Evolutionary conservation across 805 yeast species (phyloP).

Genomic region (Yarrowia sp.): DNA sequence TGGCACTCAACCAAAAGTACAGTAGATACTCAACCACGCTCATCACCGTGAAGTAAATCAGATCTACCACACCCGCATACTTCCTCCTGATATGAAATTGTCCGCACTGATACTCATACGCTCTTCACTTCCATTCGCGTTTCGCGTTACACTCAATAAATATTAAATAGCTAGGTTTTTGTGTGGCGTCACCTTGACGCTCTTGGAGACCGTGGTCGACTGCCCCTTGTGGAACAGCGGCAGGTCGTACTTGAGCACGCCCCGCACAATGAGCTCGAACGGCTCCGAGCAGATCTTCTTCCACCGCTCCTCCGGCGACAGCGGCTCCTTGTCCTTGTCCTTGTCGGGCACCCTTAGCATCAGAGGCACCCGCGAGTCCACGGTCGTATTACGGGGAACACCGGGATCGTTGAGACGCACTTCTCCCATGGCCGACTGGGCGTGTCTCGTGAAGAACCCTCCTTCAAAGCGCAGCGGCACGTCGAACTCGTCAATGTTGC

Average conservation of each 20-base stretch:
- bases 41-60: too few species aligned
- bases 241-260: constrained; percentile 71
- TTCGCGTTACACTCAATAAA: constrained; percentile 25
- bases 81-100: too few species aligned
- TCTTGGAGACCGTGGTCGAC: constrained; percentile 24
- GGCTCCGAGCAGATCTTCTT: constrained; percentile 43
- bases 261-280: constrained; percentile 80
- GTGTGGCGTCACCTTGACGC: constrained; percentile 22
- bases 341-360: constrained; percentile 3
- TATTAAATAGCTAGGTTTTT: constrained; percentile 23
- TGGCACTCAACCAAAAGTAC: too few species aligned
- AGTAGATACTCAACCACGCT: too few species aligned
- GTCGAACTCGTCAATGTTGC: constrained; percentile 64
- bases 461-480: constrained; percentile 74
- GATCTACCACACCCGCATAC: too few species aligned
- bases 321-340: neutral
- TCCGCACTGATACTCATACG: too few species aligned
- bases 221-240: constrained; percentile 43
- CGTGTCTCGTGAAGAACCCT: constrained; percentile 65
- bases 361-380: neutral
- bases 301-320: constrained; percentile 22
- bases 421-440: constrained; percentile 60
- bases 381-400: neutral
- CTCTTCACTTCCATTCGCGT: too few species aligned
- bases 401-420: constrained; percentile 77